A percentile compares a stretch with the other conserved stretches of the same genome.
phyloP scores from a whole-genome alignment of 805 yeast species.

The Scheffersomyces lignosus region DNA sequence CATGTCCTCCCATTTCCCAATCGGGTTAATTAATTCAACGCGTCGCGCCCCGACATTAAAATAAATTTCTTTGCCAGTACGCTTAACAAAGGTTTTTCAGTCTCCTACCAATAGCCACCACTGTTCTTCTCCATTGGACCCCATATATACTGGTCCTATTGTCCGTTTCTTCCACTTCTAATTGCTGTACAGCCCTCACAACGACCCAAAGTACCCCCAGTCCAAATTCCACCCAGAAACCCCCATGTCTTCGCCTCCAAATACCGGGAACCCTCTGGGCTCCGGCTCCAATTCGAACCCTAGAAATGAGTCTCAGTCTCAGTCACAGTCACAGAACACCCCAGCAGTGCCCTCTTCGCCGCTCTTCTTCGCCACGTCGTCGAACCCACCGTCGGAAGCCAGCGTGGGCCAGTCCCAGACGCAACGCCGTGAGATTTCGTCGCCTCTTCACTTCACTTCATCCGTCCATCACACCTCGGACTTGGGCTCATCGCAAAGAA shows the following conservation, averaged over 20 bases:
- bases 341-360: conserved; percentile 55
- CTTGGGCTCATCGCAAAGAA: conserved; percentile 28
- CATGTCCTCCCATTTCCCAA: too few relatives aligned
- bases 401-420: conserved; percentile 18
- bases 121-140: too few relatives aligned
- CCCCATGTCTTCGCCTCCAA: conserved; percentile 14
- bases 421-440: conserved; percentile 39
- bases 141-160: too few relatives aligned
- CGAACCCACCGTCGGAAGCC: conserved; percentile 37
- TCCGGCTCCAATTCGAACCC: conserved; percentile 28
- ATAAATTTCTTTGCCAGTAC: too few relatives aligned
- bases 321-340: conserved; percentile 34
- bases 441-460: conserved; percentile 53
- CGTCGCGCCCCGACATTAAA: too few relatives aligned
- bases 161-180: too few relatives aligned
- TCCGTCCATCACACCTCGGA: conserved; percentile 40
- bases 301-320: conserved; percentile 35
- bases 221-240: not conserved
- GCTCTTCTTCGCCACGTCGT: conserved; percentile 51
- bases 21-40: too few relatives aligned
- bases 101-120: too few relatives aligned
- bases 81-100: too few relatives aligned
- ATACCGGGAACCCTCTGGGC: conserved; percentile 40
- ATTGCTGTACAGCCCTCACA: too few relatives aligned
- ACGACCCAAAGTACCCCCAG: not conserved